Conservation (phyloP, 2,329 filamentous ascomycete genomes). For the Colletotrichum sp. region DNA sequence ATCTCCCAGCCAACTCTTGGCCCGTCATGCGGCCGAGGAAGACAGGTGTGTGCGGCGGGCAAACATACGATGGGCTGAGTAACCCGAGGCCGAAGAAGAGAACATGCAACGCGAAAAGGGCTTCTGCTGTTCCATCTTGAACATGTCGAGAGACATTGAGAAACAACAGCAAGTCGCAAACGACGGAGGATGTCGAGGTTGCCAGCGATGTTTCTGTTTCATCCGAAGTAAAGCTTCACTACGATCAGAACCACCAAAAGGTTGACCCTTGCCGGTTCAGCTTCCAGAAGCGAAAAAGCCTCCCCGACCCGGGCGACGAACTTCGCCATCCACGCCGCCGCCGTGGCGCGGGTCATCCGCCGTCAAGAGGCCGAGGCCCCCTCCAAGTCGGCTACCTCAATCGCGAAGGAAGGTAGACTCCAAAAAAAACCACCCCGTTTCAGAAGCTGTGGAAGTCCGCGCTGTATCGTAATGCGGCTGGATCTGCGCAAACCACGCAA, state of each 20-base stretch:
- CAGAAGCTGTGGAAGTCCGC: not conserved
- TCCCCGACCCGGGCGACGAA: not conserved
- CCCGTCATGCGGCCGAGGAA: not conserved
- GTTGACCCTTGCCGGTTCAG: not conserved
- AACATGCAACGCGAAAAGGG: not conserved
- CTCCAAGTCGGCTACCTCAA: not conserved
- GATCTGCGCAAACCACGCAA: not conserved
- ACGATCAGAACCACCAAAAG: not conserved
- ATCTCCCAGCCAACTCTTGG: constrained; percentile 3
- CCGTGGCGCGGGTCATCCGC: not conserved
- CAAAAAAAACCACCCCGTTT: not conserved
- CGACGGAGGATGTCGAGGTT: not conserved
- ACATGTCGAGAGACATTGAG: not conserved
- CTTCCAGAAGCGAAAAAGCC: not conserved
- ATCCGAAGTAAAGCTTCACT: not conserved
- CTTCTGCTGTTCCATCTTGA: not conserved
- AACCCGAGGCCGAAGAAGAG: not conserved
- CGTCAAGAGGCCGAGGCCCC: not conserved
- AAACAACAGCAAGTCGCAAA: not conserved
- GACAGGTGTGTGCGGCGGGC: not conserved
- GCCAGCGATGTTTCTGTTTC: not conserved
- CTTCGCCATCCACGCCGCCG: not conserved
- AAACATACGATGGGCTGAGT: constrained; percentile 1
- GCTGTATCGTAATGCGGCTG: not conserved
- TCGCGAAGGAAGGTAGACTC: not conserved